A percentile compares a stretch with the other conserved stretches of the same genome.
phyloP scores from a whole-genome alignment of 495 filamentous ascomycete species.

The Annulohypoxylon bovei region DNA sequence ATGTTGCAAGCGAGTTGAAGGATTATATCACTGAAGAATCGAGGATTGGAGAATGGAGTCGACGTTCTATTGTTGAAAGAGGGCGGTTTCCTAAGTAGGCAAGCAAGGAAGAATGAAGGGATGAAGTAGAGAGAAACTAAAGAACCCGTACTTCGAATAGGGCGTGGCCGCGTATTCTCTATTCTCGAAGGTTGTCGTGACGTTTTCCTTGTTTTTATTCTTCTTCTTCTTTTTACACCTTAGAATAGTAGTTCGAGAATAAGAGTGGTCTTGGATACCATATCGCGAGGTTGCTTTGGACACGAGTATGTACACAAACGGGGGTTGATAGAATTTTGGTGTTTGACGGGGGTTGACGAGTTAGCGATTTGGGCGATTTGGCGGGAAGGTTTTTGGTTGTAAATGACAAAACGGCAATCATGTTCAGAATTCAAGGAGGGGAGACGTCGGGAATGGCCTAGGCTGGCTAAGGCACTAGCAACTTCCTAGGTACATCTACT shows the following conservation, averaged over 20 bases:
- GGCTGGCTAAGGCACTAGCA: background rate
- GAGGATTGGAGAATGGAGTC: background rate
- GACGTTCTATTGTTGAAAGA: background rate
- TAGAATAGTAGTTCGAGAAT: background rate
- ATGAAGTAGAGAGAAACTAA: conserved; percentile 5
- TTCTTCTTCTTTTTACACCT: background rate
- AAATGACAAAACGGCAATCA: background rate
- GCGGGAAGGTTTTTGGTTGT: conserved; percentile 5
- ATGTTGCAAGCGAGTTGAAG: background rate
- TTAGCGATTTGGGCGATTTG: background rate
- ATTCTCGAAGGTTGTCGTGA: background rate
- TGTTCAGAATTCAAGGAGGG: conserved; percentile 13
- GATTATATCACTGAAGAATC: background rate
- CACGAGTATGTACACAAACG: background rate
- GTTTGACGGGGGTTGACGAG: background rate
- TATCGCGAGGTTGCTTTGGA: background rate
- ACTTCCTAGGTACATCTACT: background rate
- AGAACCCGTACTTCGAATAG: background rate
- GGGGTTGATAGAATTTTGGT: background rate
- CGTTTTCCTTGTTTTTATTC: background rate
- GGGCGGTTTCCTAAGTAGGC: background rate
- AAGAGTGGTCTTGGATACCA: background rate
- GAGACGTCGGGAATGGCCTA: conserved; percentile 6
- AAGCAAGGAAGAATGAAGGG: conserved; percentile 11
- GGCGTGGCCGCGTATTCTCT: conserved; percentile 6